phyloP scores from a whole-genome alignment of 495 filamentous ascomycete genomes.

The Penicillium odoratum region DNA sequence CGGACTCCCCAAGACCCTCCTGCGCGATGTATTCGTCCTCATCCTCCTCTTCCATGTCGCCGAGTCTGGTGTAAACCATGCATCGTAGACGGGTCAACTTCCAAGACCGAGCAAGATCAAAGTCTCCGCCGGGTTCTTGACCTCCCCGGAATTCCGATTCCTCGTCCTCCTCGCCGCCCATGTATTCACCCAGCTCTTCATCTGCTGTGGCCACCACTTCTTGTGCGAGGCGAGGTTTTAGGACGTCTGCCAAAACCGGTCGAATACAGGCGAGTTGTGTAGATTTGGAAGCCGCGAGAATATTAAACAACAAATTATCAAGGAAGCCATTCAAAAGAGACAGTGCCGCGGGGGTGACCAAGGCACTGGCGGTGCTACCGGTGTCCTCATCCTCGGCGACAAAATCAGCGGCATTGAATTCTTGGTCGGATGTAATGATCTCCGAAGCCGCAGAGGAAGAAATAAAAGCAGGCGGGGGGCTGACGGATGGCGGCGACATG shows the following conservation, averaged over 20 bases:
- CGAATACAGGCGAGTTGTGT: constrained; percentile 77
- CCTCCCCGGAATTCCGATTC: constrained; percentile 58
- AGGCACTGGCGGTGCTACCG: constrained; percentile 55
- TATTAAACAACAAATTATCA: constrained; percentile 87
- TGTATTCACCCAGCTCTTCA: constrained; percentile 84
- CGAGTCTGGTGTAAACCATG: constrained; percentile 97
- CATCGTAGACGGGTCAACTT: constrained; percentile 87
- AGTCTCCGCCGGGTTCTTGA: constrained; percentile 56
- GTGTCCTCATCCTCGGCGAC: constrained; percentile 63
- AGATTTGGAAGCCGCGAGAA: constrained; percentile 76
- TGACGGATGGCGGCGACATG: constrained; percentile 67
- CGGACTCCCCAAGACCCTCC: constrained; percentile 60
- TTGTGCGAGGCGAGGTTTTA: constrained; percentile 84
- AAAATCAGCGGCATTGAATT: constrained; percentile 65
- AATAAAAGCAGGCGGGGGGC: constrained; percentile 84
- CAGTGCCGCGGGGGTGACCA: constrained; percentile 74
- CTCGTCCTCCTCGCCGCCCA: constrained; percentile 74
- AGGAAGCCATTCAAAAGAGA: constrained; percentile 87
- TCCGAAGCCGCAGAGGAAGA: constrained; percentile 86
- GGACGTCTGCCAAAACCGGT: constrained; percentile 79
- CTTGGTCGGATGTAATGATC: constrained; percentile 86
- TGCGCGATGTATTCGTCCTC: constrained; percentile 81
- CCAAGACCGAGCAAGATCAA: constrained; percentile 87
- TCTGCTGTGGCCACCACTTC: constrained; percentile 87
- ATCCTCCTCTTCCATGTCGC: constrained; percentile 97